These are phyloP conservation scores for Hygrophorus pudorinus DNA, from an alignment of 768 basidiomycete genomes.

Conservation along the genomic window DNA sequence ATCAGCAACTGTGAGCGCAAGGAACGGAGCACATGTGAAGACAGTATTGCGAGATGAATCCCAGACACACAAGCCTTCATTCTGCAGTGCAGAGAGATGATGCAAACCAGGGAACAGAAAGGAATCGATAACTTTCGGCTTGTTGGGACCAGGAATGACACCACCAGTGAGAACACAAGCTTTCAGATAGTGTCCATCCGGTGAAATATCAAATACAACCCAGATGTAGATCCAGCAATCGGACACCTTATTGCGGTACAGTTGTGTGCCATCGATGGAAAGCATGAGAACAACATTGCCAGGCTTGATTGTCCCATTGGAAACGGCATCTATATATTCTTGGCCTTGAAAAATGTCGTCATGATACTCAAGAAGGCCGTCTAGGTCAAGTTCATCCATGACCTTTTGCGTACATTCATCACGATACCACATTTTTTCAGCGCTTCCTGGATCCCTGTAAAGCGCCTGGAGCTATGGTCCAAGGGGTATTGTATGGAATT, in stretches of 20 bases:
- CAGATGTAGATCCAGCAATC: too few relatives aligned
- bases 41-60: too few relatives aligned
- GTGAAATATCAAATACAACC: slow-evolving; percentile 24
- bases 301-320: slow-evolving; percentile 12
- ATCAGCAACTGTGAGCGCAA: too few relatives aligned
- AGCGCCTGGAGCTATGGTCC: too few relatives aligned
- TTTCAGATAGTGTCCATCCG: slow-evolving; percentile 23
- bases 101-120: too few relatives aligned
- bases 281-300: slow-evolving; percentile 24
- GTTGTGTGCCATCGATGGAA: slow-evolving; percentile 31
- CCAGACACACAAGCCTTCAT: too few relatives aligned
- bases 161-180: slow-evolving; percentile 20
- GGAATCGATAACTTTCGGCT: too few relatives aligned
- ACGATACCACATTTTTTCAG: slow-evolving; percentile 21
- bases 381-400: slow-evolving; percentile 7
- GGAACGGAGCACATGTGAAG: too few relatives aligned
- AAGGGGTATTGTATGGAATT: too few relatives aligned
- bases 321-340: slow-evolving; percentile 18
- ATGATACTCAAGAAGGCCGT: slow-evolving; percentile 7
- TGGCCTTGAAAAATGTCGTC: slow-evolving; percentile 22
- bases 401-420: slow-evolving; percentile 13
- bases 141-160: slow-evolving; percentile 27
- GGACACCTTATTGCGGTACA: slow-evolving; percentile 26
- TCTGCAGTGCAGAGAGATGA: too few relatives aligned
- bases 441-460: slow-evolving; percentile 23